phyloP scores from a whole-genome alignment of 2,329 filamentous ascomycete species.

The Epichloe sibirici region DNA sequence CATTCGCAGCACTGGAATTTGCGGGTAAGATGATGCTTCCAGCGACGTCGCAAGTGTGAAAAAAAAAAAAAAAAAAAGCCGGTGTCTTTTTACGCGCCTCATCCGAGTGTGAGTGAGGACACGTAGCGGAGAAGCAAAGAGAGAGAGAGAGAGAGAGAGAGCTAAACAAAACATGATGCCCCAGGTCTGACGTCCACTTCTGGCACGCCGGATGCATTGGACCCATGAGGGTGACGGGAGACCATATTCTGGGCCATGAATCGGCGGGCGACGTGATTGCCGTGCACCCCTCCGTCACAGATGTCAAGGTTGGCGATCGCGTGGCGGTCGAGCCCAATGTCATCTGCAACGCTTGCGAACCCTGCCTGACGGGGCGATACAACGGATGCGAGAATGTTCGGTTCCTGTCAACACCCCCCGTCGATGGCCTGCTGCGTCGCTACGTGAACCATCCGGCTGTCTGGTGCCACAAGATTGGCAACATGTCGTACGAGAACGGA shows the following conservation, averaged over 20 bases:
- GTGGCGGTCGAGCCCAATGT: slow-evolving; percentile 92
- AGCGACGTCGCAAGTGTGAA: too few relatives aligned
- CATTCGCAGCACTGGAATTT: slow-evolving; percentile 91
- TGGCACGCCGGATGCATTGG: slow-evolving; percentile 94
- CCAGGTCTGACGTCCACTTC: slow-evolving; percentile 87
- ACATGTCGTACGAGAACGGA: slow-evolving; percentile 86
- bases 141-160: too few relatives aligned
- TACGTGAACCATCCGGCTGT: slow-evolving; percentile 91
- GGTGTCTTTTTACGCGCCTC: too few relatives aligned
- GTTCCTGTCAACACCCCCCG: slow-evolving; percentile 90
- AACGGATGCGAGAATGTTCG: slow-evolving; percentile 81
- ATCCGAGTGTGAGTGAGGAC: too few relatives aligned
- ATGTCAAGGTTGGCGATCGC: slow-evolving; percentile 73
- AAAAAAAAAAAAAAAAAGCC: too few relatives aligned
- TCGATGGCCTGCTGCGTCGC: slow-evolving; percentile 73
- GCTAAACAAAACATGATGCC: slow-evolving; percentile 3
- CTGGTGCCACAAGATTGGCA: slow-evolving; percentile 93
- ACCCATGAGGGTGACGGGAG: slow-evolving; percentile 80
- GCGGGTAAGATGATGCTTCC: slow-evolving; percentile 49
- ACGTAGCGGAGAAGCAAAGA: too few relatives aligned
- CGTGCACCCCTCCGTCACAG: slow-evolving; percentile 65
- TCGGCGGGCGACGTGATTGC: slow-evolving; percentile 76
- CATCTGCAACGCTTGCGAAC: slow-evolving; percentile 82
- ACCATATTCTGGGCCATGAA: slow-evolving; percentile 92
- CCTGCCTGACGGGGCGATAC: slow-evolving; percentile 84